phyloP scores from a whole-genome alignment of 176 grass and related monocot genomes.

The Triticum urartu region DNA sequence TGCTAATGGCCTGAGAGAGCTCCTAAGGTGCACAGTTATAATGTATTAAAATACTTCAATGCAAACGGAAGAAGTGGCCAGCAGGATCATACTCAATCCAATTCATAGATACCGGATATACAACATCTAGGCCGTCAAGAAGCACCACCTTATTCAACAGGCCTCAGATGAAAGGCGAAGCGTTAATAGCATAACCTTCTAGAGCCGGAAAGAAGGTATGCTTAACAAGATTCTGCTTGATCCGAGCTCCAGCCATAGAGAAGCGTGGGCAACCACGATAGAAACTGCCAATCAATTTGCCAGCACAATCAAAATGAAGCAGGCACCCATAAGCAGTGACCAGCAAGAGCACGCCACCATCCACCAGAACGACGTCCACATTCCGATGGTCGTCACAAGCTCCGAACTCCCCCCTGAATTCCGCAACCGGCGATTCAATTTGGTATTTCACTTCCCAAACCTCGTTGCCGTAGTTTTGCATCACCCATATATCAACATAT shows the following conservation, averaged over 20 bases:
- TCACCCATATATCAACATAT: background rate
- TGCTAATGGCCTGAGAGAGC: no score
- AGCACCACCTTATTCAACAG: no score
- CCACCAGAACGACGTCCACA: background rate
- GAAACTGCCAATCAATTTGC: background rate
- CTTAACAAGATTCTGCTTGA: background rate
- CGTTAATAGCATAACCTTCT: no score
- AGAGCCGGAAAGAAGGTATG: no score
- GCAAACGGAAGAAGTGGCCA: background rate
- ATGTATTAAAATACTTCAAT: background rate
- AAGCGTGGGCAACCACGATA: background rate
- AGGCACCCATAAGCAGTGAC: background rate
- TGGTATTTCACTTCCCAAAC: background rate
- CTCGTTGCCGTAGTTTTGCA: background rate
- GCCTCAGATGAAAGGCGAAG: no score
- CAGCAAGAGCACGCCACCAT: background rate
- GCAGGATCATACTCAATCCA: background rate
- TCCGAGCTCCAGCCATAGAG: background rate
- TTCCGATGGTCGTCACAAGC: background rate
- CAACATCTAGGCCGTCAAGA: no score
- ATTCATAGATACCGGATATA: background rate
- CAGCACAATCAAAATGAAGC: background rate
- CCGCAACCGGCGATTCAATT: background rate
- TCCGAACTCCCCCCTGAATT: background rate
- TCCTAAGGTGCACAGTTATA: no score